A percentile compares a stretch with the other conserved stretches of the same genome.
Conservation (phyloP, 768 basidiomycete genomes). For the Suillus placidus region DNA sequence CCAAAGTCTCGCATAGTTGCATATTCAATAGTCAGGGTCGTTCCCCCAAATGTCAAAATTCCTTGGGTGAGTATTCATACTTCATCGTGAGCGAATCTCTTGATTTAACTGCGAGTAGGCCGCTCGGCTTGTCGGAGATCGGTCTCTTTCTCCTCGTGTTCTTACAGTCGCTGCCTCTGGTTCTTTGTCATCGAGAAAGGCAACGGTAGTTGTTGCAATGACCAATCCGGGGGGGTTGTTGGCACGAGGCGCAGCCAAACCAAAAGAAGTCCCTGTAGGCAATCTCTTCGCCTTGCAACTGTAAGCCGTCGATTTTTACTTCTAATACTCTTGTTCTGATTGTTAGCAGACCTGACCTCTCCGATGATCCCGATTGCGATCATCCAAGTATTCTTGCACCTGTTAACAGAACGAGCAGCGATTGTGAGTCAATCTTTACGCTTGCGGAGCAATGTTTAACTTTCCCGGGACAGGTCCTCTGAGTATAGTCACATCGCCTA, state of each 20-base stretch:
- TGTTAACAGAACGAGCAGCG: constrained; percentile 44
- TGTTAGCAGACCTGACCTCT: constrained; percentile 52
- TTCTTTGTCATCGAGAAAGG: constrained; percentile 29
- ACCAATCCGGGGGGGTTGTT: constrained; percentile 49
- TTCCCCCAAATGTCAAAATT: constrained; percentile 26
- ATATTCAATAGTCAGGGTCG: constrained; percentile 38
- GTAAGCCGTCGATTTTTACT: constrained; percentile 36
- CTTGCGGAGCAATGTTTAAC: not conserved
- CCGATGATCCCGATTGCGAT: constrained; percentile 54
- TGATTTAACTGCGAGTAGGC: constrained; percentile 20
- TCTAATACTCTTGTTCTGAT: not conserved
- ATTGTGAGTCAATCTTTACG: constrained; percentile 43
- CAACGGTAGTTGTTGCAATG: constrained; percentile 49
- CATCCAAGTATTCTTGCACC: constrained; percentile 48
- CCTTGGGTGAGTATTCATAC: constrained; percentile 44
- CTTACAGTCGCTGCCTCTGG: constrained; percentile 49
- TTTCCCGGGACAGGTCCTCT: constrained; percentile 53
- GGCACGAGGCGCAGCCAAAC: constrained; percentile 32
- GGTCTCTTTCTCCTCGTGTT: constrained; percentile 47
- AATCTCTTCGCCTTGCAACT: constrained; percentile 51
- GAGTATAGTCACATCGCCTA: constrained; percentile 59
- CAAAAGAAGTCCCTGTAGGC: constrained; percentile 50
- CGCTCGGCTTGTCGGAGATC: constrained; percentile 33
- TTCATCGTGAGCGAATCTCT: constrained; percentile 26
- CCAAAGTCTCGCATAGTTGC: constrained; percentile 41